Evolutionary conservation across 345 rosid species (phyloP), one percentile per base, ranked within the genome.

Genomic region (Populus davidiana): DNA sequence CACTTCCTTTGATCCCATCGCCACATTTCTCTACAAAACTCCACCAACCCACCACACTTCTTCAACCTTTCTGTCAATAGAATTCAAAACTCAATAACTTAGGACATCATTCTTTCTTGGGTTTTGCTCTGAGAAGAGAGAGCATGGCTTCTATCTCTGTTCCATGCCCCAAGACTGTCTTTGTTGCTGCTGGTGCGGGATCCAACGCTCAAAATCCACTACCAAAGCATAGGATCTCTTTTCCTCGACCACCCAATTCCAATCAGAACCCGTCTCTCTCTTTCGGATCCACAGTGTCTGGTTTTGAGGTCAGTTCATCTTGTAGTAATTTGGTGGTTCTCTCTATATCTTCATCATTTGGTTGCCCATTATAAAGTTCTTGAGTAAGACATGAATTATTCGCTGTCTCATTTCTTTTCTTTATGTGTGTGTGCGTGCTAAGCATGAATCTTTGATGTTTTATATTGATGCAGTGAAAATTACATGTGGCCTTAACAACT

Each of bases 101-200:
- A 31, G 5, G 36, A 52, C 25, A 9, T 33, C n/a, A 62, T 36
- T 67, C 25, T 6, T 39, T 20, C 39, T 14, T 49, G 41, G 71
- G 72, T 63, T 67, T 67, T 68, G 67, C 47, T 65, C 43, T 59
- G 27, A 63, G 61, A 33, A 36, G 3, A 38, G 44, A 36, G 50
- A 20, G 17, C 56, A 94, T 94, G 98, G 90, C 92, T 23, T 86
- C 94, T 41, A 78, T 81, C 66, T 82, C 92, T 0, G 84, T 87
- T 69, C 91, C 98, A 29, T 88, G 86, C 80, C 89, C 94, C 67
- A 94, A 92, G 79, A 83, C 90, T 75, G 83, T 86, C 76, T 75
- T 83, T n/a, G 68, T 75, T 41, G 82, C 82, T 83, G 74, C 85
- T 16, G 74, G 84, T 20, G 73, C 81, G 65, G 86, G 91, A 79